These are phyloP conservation scores for Tothia fuscella DNA, from an alignment of 2,329 filamentous ascomycete genomes.

Conservation along the genomic window DNA sequence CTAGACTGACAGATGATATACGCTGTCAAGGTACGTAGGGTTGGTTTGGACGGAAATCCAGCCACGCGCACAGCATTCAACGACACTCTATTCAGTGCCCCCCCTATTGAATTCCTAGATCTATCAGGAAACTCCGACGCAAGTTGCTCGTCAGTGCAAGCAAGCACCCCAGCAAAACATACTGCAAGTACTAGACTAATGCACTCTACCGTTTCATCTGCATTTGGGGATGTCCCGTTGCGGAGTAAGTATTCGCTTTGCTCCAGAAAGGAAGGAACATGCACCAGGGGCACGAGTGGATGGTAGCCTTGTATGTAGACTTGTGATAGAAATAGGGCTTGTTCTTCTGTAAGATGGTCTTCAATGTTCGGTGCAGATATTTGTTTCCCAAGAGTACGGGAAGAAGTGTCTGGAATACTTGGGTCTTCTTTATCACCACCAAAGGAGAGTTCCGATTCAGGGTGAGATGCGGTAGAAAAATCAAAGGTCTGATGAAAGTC, in stretches of 20 bases:
- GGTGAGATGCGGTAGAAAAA: not conserved
- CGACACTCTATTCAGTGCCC: not conserved
- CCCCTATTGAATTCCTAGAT: not conserved
- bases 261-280: not conserved
- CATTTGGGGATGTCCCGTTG: not conserved
- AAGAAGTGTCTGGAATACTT: too few relatives aligned
- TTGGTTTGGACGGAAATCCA: slow-evolving; percentile 30
- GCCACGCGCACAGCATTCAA: not conserved
- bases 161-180: not conserved
- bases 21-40: slow-evolving; percentile 33
- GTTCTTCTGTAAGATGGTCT: not conserved
- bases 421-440: not conserved
- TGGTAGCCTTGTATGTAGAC: not conserved
- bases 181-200: not conserved
- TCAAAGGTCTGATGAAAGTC: not conserved
- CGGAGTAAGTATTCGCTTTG: not conserved
- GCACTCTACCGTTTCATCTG: not conserved
- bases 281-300: not conserved
- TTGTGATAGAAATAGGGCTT: not conserved
- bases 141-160: slow-evolving; percentile 2
- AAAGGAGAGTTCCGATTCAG: not conserved
- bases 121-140: slow-evolving; percentile 14
- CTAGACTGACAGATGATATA: slow-evolving; percentile 37
- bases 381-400: not conserved
- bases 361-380: not conserved